phyloP scores from a whole-genome alignment of 106 monocot genomes.

The Dendrobium nobile region DNA sequence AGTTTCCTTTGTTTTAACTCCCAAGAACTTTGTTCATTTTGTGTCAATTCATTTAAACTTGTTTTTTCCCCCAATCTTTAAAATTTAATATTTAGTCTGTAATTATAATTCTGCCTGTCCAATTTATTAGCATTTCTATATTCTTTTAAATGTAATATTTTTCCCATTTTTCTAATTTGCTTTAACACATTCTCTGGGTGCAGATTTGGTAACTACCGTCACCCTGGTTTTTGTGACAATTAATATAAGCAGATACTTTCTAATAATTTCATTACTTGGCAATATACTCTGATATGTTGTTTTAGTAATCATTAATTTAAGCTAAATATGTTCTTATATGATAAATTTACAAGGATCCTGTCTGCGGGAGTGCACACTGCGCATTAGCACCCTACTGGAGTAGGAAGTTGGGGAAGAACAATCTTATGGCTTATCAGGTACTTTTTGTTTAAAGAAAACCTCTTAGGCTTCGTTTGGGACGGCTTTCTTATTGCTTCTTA shows the following conservation, averaged over 20 bases:
- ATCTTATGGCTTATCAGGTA: conserved; percentile 70
- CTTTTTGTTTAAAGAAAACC: not conserved
- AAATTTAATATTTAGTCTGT: not conserved
- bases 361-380: conserved; percentile 86
- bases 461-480: not conserved
- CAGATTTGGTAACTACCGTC: not conserved
- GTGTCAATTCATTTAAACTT: not conserved
- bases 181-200: not conserved
- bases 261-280: not conserved
- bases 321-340: not conserved
- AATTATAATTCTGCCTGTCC: not conserved
- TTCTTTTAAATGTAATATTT: not conserved
- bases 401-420: conserved; percentile 52
- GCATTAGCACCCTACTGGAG: conserved; percentile 77
- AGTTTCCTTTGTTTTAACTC: not conserved
- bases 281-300: not conserved
- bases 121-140: not conserved
- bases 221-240: not conserved
- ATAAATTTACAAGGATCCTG: conserved; percentile 57
- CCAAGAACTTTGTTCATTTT: not conserved
- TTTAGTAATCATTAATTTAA: not conserved
- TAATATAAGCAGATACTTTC: not conserved
- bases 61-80: not conserved
- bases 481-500: too few relatives aligned
- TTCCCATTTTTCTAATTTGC: not conserved